Base-by-base conservation (phyloP, 305 asterid genomes). In the Fraxinus nigra region DNA sequence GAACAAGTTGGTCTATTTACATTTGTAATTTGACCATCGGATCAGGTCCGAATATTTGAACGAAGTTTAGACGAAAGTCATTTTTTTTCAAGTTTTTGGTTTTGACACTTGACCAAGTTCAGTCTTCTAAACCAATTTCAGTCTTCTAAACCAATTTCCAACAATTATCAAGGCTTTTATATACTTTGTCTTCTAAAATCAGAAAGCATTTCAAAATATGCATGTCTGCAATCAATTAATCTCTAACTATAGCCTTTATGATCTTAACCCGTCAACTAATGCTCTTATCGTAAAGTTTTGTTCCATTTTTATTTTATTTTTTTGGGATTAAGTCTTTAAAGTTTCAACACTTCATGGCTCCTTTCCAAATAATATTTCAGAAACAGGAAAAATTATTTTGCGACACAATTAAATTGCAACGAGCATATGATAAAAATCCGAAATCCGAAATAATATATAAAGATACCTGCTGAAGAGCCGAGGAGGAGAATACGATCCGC, bases 381-480 rank as follows among this genome's bases (percentile, higher is more conserved):
- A 46, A 46, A 46, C 56, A 46, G 56, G 5, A 46, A 46, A 46
- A 3, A 11, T 3, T 46, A 46, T 2, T 56, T 43, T 5, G 46
- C 51, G 7, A 63, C 48, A 5, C 28, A 76, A 0, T 18, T 18
- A 80, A 80, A 16, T 5, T 10, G 11, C 18, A 11, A 40, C 46
- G 13, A 20, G 24, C 35, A 24, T 7, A 20, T 28, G 51, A 0
- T 9, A 59, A 59, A 59, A 59, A 18, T 59, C 69, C 3, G 3
- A 76, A 43, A 43, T 4, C 65, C 77, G 6, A 70, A 43, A 7
- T 16, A 20, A 3, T 1, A 78, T 7, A 38, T 4, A 56, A 38
- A 74, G 37, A 1, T 80, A 93, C 98, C 95, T 22, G 98, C 98
- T 33, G 97, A 92, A 82, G 98, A 92, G 76, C 98, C 98, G 46